Percentiles rank a stretch among this genome's conserved stretches.
Evolutionary conservation across 2,329 filamentous ascomycete genomes (phyloP).

Genomic region (Orbilia ellipsospora): DNA sequence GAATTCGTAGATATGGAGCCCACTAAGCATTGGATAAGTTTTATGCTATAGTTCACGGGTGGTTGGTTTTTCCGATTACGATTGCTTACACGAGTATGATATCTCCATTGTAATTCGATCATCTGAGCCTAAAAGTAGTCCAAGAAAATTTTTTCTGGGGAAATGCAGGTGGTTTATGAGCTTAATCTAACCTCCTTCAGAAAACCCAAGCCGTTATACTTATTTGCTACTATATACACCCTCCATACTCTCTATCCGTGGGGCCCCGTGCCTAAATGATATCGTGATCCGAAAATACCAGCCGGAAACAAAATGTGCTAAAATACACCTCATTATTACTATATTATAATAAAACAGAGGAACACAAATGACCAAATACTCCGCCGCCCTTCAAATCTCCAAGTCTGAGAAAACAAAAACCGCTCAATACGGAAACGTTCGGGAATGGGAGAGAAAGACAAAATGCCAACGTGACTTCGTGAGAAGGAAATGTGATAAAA

Average conservation of each 20-base stretch:
- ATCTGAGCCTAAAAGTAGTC: no score
- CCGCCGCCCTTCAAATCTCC: not conserved
- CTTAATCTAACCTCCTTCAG: slow-evolving; percentile 50
- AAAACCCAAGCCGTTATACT: not conserved
- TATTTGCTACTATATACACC: not conserved
- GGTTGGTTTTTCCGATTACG: no score
- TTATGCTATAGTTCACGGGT: no score
- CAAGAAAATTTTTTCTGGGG: not conserved
- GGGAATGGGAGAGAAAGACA: slow-evolving; percentile 17
- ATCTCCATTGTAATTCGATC: no score
- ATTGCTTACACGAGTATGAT: no score
- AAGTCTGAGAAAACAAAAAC: slow-evolving; percentile 15
- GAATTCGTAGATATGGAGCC: no score
- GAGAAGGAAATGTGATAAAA: slow-evolving; percentile 3
- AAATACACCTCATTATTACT: slow-evolving; percentile 6
- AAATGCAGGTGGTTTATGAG: slow-evolving; percentile 19
- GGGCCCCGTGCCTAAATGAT: not conserved
- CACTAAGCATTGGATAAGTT: no score
- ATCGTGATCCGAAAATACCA: slow-evolving; percentile 3
- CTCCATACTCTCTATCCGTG: no score
- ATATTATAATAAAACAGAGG: not conserved
- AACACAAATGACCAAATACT: not conserved
- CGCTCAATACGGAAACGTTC: slow-evolving; percentile 9
- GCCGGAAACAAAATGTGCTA: slow-evolving; percentile 1
- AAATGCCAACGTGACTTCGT: slow-evolving; percentile 45